Evolutionary conservation across 257 asterid genomes (phyloP).

Genomic region (Nicotiana tabacum): DNA sequence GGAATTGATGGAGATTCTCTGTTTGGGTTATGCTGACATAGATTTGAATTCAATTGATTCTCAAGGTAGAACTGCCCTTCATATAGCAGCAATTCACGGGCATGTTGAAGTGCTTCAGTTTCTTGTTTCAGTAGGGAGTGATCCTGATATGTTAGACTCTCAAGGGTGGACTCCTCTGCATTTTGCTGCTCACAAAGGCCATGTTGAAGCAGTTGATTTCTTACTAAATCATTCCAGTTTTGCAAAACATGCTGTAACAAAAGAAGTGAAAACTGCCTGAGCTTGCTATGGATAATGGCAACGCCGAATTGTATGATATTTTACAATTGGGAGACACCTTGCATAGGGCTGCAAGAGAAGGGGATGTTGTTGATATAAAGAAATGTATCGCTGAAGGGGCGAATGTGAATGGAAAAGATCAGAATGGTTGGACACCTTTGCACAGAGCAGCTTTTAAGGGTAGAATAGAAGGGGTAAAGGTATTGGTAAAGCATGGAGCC

Average conservation of each 20-base stretch:
- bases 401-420: slow-evolving; percentile 52
- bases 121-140: slow-evolving; percentile 43
- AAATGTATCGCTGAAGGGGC: slow-evolving; percentile 55
- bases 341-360: slow-evolving; percentile 49
- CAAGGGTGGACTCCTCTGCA: slow-evolving; percentile 61
- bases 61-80: slow-evolving; percentile 50
- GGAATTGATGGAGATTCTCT: slow-evolving; percentile 51
- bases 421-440: slow-evolving; percentile 75
- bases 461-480: slow-evolving; percentile 46
- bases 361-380: slow-evolving; percentile 40
- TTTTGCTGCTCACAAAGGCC: slow-evolving; percentile 43
- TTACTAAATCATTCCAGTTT: slow-evolving; percentile 31
- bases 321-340: slow-evolving; percentile 44
- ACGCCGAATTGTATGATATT: slow-evolving; percentile 33
- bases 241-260: slow-evolving; percentile 38
- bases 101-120: slow-evolving; percentile 38
- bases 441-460: slow-evolving; percentile 79
- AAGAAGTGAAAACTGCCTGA: slow-evolving; percentile 56
- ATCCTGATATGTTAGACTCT: slow-evolving; percentile 30
- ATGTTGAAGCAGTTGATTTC: slow-evolving; percentile 28
- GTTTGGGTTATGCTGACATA: slow-evolving; percentile 36
- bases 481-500: slow-evolving; percentile 51
- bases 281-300: slow-evolving; percentile 43
- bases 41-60: slow-evolving; percentile 43
- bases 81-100: slow-evolving; percentile 44